Evolutionary conservation across 1,284 basidiomycete genomes (phyloP).

Genomic region (Trichosporon sp.): DNA sequence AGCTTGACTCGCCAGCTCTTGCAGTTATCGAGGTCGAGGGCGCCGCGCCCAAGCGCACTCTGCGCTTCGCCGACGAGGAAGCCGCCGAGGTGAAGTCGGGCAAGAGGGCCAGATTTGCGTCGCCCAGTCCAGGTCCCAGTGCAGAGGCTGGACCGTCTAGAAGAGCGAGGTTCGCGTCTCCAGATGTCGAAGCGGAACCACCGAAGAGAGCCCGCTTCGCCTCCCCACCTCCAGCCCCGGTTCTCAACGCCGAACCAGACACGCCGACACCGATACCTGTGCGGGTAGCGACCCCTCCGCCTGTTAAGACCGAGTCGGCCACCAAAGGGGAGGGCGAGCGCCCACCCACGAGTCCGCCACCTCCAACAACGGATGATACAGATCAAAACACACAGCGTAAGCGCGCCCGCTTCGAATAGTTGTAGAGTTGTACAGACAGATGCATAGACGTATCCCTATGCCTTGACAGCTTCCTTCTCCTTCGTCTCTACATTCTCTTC

Average conservation of each 20-base stretch:
- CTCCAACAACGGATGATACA: neutral
- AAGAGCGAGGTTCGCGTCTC: neutral
- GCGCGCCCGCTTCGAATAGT: constrained; percentile 18
- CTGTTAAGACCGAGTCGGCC: neutral
- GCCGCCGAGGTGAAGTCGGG: neutral
- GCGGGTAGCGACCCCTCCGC: neutral
- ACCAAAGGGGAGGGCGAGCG: too few species aligned
- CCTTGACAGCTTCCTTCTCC: too few species aligned
- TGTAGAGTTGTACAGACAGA: constrained; percentile 9
- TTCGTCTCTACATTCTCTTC: neutral
- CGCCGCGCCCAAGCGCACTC: neutral
- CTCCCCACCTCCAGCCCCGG: neutral
- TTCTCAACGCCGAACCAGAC: neutral
- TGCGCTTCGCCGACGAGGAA: neutral
- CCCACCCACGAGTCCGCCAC: neutral
- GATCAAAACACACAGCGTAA: constrained; percentile 12
- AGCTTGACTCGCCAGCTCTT: neutral
- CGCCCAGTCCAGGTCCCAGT: neutral
- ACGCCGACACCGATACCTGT: neutral
- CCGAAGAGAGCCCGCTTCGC: neutral
- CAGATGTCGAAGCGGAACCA: neutral
- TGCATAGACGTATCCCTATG: neutral
- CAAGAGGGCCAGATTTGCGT: neutral
- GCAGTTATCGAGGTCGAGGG: neutral
- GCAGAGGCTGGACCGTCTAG: neutral